A percentile compares a stretch with the other conserved stretches of the same genome.
Evolutionary conservation across 345 rosid species (phyloP).

Genomic region (Eucalyptus virginea): DNA sequence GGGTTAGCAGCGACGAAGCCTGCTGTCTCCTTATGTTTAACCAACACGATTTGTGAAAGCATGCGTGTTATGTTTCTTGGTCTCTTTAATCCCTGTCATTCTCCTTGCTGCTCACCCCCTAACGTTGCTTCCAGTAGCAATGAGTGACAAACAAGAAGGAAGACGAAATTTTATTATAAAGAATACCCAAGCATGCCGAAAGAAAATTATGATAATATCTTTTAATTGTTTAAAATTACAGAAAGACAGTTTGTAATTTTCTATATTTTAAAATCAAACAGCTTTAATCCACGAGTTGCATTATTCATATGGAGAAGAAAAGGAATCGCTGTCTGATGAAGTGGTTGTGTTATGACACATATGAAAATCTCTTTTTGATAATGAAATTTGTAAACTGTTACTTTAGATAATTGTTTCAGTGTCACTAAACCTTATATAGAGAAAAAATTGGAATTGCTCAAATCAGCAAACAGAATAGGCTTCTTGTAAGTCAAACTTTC

Average conservation of each 20-base stretch:
- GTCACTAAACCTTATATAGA: not conserved
- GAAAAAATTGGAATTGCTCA: not conserved
- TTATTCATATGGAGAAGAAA: not conserved
- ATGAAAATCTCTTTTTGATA: not conserved
- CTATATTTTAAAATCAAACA: not conserved
- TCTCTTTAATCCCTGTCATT: not conserved
- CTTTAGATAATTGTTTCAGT: not conserved
- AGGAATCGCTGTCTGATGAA: not conserved
- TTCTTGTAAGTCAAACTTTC: not conserved
- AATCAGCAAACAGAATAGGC: not conserved
- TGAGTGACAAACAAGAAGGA: not conserved
- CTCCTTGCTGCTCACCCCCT: not conserved
- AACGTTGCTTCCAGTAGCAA: not conserved
- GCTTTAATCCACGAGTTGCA: not conserved
- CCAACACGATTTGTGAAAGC: not conserved
- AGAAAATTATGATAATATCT: not conserved
- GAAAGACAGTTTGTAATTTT: not conserved
- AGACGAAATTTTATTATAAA: not conserved
- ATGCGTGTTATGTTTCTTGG: not conserved
- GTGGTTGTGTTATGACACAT: not conserved
- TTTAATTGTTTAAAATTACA: not conserved
- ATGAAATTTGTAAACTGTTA: not conserved
- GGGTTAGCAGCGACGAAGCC: not conserved
- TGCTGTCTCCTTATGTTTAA: not conserved
- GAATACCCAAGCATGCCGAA: not conserved